A percentile compares a stretch with the other conserved stretches of the same genome.
Evolutionary conservation across 169 alveolate genomes (phyloP).

Genomic region (Plasmodium relictum): DNA sequence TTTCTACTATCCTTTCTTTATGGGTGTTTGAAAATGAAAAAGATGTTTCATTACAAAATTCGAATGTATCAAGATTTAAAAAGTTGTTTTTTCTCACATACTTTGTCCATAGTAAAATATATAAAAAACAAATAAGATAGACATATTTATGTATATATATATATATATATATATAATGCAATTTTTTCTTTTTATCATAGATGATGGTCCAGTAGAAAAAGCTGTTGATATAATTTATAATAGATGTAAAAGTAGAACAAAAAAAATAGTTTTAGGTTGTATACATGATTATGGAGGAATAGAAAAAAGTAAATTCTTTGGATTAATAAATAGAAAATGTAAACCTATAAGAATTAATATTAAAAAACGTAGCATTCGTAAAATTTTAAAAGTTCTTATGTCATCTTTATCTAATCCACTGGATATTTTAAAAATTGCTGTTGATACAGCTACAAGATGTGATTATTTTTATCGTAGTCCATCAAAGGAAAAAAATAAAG

Average conservation of each 20-base stretch:
- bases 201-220: conserved; percentile 53
- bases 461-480: conserved; percentile 29
- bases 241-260: conserved; percentile 23
- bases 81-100: conserved; percentile 41
- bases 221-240: conserved; percentile 53
- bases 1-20: conserved; percentile 42
- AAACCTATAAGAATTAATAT: conserved; percentile 71
- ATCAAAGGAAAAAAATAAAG: not conserved
- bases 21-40: conserved; percentile 64
- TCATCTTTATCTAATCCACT: conserved; percentile 82
- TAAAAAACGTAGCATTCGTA: conserved; percentile 46
- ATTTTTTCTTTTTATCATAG: not conserved
- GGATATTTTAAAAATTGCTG: conserved; percentile 81
- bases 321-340: conserved; percentile 50
- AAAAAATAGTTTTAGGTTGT: conserved; percentile 49
- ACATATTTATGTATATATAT: not conserved
- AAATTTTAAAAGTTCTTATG: conserved; percentile 78
- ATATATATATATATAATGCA: not conserved
- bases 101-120: conserved; percentile 49
- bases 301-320: conserved; percentile 17
- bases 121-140: not conserved
- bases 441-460: conserved; percentile 84
- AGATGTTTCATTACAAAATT: conserved; percentile 9
- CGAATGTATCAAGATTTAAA: conserved; percentile 39
- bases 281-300: conserved; percentile 61